Conservation (phyloP, 225 moss, liverwort and hornwort genomes). For the Polytrichum formosum region DNA sequence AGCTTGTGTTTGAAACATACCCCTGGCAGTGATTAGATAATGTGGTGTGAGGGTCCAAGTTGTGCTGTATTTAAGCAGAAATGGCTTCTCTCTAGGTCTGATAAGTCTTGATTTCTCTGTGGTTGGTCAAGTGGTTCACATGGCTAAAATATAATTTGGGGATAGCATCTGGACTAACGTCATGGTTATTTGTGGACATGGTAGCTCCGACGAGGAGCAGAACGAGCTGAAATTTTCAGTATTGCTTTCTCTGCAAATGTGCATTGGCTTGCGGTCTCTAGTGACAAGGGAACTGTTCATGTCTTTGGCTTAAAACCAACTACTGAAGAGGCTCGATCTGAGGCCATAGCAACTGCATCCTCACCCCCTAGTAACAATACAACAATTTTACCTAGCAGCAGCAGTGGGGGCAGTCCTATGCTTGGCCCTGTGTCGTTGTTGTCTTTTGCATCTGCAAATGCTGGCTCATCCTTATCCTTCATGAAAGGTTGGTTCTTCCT, state of each 20-base stretch:
- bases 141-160: neutral
- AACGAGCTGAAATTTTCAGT: constrained; percentile 77
- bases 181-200: constrained; percentile 5
- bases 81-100: neutral
- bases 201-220: constrained; percentile 81
- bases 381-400: constrained; percentile 20
- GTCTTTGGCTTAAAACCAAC: constrained; percentile 64
- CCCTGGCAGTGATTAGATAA: no score
- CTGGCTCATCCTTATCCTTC: constrained; percentile 90
- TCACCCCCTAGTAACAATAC: constrained; percentile 23
- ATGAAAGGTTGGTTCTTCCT: constrained; percentile 64
- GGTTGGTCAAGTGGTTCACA: no score
- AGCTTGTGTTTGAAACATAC: neutral
- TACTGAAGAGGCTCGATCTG: constrained; percentile 43
- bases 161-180: constrained; percentile 6
- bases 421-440: constrained; percentile 40
- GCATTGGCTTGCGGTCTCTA: constrained; percentile 77
- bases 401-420: constrained; percentile 15
- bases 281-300: constrained; percentile 90
- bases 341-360: constrained; percentile 40
- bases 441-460: constrained; percentile 71
- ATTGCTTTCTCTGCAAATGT: constrained; percentile 67
- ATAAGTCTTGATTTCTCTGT: no score
- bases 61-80: neutral
- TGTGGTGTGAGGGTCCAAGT: no score